phyloP scores from a whole-genome alignment of 306 rosid genomes.

The Alnus glutinosa region DNA sequence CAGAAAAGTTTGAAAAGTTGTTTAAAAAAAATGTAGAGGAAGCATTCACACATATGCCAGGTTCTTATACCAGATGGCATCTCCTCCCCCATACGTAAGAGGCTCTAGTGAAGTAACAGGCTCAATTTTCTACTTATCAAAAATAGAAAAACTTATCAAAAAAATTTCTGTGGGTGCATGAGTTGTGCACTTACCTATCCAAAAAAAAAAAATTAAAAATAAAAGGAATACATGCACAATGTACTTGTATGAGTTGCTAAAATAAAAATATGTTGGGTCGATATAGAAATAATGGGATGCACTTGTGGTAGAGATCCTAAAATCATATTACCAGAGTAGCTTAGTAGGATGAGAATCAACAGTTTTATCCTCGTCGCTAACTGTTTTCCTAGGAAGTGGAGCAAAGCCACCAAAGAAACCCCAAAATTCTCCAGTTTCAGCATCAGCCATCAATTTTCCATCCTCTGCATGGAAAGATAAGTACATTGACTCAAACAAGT shows the following conservation, averaged over 20 bases:
- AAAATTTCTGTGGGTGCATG: neutral
- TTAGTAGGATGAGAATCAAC: conserved; percentile 65
- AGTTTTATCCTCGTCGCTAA: conserved; percentile 55
- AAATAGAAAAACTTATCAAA: too few species aligned
- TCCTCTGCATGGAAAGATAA: conserved; percentile 67
- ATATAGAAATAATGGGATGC: conserved; percentile 12
- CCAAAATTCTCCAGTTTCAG: conserved; percentile 97
- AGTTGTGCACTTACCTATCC: neutral
- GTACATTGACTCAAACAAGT: conserved; percentile 34
- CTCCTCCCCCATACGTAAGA: neutral
- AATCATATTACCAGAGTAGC: conserved; percentile 67
- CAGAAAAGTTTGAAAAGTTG: conserved; percentile 5
- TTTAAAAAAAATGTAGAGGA: neutral
- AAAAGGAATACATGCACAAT: neutral
- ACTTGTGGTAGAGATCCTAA: conserved; percentile 5
- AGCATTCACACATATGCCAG: conserved; percentile 1
- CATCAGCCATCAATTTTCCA: conserved; percentile 96
- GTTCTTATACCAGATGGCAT: neutral
- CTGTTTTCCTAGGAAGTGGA: conserved; percentile 89
- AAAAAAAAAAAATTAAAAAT: neutral
- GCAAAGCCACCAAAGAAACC: conserved; percentile 96
- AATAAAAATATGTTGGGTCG: conserved; percentile 6
- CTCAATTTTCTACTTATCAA: neutral
- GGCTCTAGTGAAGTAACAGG: neutral
- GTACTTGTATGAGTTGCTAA: conserved; percentile 10